phyloP scores from a whole-genome alignment of 176 grass and related monocot species.

The Zizania latifolia region DNA sequence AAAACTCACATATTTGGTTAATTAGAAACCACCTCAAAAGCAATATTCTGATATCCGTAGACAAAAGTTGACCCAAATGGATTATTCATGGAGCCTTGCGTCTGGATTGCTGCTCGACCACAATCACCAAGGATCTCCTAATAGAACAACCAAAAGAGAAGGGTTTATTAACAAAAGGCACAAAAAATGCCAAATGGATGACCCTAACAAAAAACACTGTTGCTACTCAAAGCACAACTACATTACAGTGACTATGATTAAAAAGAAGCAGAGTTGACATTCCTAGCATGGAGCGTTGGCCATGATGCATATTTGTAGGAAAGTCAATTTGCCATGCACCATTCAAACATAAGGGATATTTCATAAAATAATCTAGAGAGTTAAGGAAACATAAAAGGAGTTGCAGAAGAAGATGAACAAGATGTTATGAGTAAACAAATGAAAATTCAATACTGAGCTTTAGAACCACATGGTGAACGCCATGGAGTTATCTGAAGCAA shows the following conservation, averaged over 20 bases:
- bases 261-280: not conserved
- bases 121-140: constrained; percentile 91
- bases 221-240: not conserved
- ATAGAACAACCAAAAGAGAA: not conserved
- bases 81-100: constrained; percentile 91
- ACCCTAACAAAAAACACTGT: not conserved
- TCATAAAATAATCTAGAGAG: not conserved
- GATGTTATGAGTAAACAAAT: not conserved
- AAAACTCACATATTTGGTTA: not conserved
- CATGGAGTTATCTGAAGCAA: not conserved
- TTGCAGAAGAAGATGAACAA: not conserved
- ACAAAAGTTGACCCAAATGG: constrained; percentile 98
- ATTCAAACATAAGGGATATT: not conserved
- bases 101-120: constrained; percentile 90
- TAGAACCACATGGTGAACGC: not conserved
- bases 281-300: not conserved
- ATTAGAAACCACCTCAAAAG: constrained; percentile 65
- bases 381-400: not conserved
- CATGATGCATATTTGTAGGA: not conserved
- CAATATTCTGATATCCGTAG: constrained; percentile 91
- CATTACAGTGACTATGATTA: not conserved
- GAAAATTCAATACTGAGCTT: not conserved
- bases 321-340: not conserved
- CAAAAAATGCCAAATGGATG: not conserved
- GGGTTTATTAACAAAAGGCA: not conserved